Evolutionary conservation across 768 basidiomycete species (phyloP), one percentile per base, ranked within the genome.

Genomic region (Crucibulum laeve): DNA sequence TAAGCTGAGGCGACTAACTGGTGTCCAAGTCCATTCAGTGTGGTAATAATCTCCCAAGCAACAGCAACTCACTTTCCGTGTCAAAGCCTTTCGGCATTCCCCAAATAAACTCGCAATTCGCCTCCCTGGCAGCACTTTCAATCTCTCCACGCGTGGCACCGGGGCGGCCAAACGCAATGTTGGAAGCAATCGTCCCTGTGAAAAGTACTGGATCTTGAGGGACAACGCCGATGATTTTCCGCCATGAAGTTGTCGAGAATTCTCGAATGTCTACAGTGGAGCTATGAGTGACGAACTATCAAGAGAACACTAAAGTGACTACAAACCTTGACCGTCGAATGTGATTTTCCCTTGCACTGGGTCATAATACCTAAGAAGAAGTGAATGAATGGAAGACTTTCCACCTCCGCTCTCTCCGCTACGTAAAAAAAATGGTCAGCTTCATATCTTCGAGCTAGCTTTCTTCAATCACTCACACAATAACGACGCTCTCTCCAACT

Each of bases 91-190:
- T 74, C 7, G 94, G 93, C 74, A 98, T 81, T 13, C 87, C 84
- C 87, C 91, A 91, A 4, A 97, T 83, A 57, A 95, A 98, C 55
- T 95, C 92, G 63, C 94, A 97, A 53, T 97, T 96, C 2, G 95
- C 95, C 46, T 90, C 79, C 15, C 87, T 73, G 0, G 93, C 94
- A 0, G 91, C 94, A 22, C 82, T 68, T 60, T 96, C 91, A 17
- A 97, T 88, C 46, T 95, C 80, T 51, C 83, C 82, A 17, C 87
- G 74, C 0, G 90, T 88, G 0, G 82, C 89, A 15, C 75, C 65
- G 6, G 78, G 73, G 38, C 84, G 77, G 2, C 94, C 94, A 54
- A 88, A 97, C 0, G 92, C 85, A 49, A 95, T 98, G 55, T 98
- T 98, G 1, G 89, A 87, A 2, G 91, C 91, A 40, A 97, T 94